Conservation (phyloP, 2,329 filamentous ascomycete species). For the Pochonia chlamydosporia region DNA sequence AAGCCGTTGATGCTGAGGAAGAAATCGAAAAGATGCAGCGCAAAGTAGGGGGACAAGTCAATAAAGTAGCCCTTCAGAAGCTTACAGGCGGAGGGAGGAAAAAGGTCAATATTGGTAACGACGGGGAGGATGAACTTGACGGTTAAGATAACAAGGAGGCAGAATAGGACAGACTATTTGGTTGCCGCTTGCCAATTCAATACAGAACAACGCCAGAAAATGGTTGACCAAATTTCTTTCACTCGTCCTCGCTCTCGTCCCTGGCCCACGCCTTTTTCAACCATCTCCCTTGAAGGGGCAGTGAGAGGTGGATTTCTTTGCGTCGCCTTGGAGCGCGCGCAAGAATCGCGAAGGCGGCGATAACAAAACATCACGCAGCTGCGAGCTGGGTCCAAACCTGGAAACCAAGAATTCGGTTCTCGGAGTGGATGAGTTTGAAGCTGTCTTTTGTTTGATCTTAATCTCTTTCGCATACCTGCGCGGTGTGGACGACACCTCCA, state of each 20-base stretch:
- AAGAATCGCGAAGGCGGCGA: conserved; percentile 1
- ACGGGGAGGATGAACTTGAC: conserved; percentile 54
- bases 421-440: conserved; percentile 17
- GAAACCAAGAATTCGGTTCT: conserved; percentile 22
- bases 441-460: conserved; percentile 29
- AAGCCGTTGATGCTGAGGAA: conserved; percentile 86
- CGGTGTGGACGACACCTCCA: conserved; percentile 4
- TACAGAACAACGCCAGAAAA: conserved; percentile 1
- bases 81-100: conserved; percentile 77
- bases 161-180: conserved; percentile 15
- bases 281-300: conserved; percentile 13
- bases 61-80: conserved; percentile 85
- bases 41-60: conserved; percentile 85
- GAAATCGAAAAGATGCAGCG: conserved; percentile 96
- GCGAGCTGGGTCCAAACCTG: conserved; percentile 12
- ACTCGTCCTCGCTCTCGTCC: no score
- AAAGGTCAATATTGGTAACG: conserved; percentile 80
- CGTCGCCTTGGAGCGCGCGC: background rate
- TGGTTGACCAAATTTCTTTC: conserved; percentile 1
- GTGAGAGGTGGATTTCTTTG: background rate
- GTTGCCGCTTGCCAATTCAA: conserved; percentile 1
- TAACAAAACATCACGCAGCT: conserved; percentile 7
- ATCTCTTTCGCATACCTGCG: conserved; percentile 36
- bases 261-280: conserved; percentile 7
- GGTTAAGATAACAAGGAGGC: conserved; percentile 16